Conservation (phyloP, 2,329 filamentous ascomycete species). For the Fusarium sp. region DNA sequence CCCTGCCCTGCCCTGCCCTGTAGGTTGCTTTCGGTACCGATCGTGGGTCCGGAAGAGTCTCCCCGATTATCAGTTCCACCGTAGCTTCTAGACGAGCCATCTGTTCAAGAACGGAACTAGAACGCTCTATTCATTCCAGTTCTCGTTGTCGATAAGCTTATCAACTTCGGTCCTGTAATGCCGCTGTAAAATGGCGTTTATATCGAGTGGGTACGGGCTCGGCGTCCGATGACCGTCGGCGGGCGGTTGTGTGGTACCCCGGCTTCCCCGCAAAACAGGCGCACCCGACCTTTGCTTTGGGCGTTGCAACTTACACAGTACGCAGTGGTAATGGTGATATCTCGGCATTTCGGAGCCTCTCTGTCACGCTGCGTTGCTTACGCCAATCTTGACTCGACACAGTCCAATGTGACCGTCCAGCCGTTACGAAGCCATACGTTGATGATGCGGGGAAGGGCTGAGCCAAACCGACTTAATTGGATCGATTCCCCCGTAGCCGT, state of each 20-base stretch:
- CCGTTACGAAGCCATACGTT: no score
- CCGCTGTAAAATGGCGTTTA: neutral
- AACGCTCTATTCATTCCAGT: neutral
- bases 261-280: conserved; percentile 30
- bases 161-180: neutral
- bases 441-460: conserved; percentile 14
- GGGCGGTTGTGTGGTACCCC: conserved; percentile 4
- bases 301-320: neutral
- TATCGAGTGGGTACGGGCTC: conserved; percentile 27
- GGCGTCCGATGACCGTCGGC: conserved; percentile 30
- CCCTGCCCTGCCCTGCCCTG: no score
- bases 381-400: conserved; percentile 19
- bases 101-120: neutral
- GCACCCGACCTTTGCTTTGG: no score
- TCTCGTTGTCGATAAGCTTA: neutral
- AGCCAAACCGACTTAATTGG: conserved; percentile 11
- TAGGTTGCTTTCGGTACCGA: neutral
- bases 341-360: conserved; percentile 40
- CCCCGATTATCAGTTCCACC: neutral
- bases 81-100: neutral
- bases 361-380: conserved; percentile 8
- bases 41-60: neutral
- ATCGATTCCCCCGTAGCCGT: conserved; percentile 1
- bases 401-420: conserved; percentile 27
- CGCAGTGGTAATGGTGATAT: conserved; percentile 36